Base-by-base conservation (phyloP, 208 protist genomes). In the Crithidia acanthocephali region DNA sequence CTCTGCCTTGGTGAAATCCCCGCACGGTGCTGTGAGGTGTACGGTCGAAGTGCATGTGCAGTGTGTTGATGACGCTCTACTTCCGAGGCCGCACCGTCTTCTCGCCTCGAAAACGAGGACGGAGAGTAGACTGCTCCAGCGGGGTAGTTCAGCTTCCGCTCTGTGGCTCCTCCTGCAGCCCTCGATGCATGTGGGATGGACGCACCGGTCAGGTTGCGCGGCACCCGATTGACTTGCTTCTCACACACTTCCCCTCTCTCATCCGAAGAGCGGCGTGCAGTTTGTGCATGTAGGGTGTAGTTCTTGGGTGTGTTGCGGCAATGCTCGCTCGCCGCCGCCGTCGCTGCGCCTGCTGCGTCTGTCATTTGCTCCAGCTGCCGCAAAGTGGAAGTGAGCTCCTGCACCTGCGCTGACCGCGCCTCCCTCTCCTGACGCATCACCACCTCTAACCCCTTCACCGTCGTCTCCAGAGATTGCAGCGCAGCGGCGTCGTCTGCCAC, bases 361-460 rank as follows among this genome's bases (percentile, higher is more conserved):
- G 22, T 10, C 37, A 71, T 18, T 2, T 23, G n/a, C 40, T 72
- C 44, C 0, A 72, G 45, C 16, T 40, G 22, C 0, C 0, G 5
- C 22, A 57, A 8, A 8, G 66, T 22, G 22, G 55, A 9, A 4
- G 45, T 16, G 7, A 55, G 55, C 27, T 35, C 40, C 23, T 64
- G 55, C 32, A 72, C 45, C 27, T 72, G 44, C 0, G 44, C 44
- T 8, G 27, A 40, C 0, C 66, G 53, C 18, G 47, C 55, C 6
- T 23, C 45, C 11, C 33, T 53, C 22, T 72, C 66, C 32, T 72
- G 44, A 1, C 30, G 11, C 44, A 72, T 33, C 42, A 33, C 44
- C 28, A 53, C 22, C 30, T 55, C 53, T 4, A 72, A 15, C 22
- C 20, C 55, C 7, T n/a, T 18, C 55, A 62, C 56, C 4, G 30